Percentiles rank a stretch among this genome's conserved stretches.
Evolutionary conservation across 495 filamentous ascomycete genomes (phyloP).

Genomic region (Xylaria flabelliformis): DNA sequence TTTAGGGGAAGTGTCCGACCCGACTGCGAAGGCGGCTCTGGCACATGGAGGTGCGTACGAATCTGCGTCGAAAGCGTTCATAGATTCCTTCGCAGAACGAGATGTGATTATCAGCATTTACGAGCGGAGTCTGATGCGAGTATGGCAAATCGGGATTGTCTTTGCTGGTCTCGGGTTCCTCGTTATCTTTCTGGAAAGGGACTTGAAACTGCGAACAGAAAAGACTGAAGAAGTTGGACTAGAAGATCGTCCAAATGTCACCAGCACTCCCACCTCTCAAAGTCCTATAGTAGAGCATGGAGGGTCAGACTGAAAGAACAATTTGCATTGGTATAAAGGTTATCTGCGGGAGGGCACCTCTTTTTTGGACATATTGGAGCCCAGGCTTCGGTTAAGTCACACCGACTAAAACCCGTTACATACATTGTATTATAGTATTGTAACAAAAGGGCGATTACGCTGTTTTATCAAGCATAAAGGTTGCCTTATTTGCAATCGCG

Average conservation of each 20-base stretch:
- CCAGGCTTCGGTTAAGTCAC: background rate
- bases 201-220: conserved; percentile 23
- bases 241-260: conserved; percentile 7
- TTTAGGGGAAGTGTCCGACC: conserved; percentile 6
- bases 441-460: background rate
- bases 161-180: conserved; percentile 11
- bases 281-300: background rate
- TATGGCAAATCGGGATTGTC: background rate
- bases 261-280: background rate
- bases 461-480: background rate
- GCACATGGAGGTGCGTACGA: background rate
- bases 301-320: background rate
- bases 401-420: background rate
- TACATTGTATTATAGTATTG: background rate
- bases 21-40: background rate
- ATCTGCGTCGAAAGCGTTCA: background rate
- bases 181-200: conserved; percentile 24
- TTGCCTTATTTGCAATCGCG: background rate
- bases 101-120: background rate
- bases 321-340: background rate
- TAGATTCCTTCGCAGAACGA: conserved; percentile 13
- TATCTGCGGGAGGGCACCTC: background rate
- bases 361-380: background rate
- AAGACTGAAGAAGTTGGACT: conserved; percentile 25
- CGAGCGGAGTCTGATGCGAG: background rate